A percentile compares a stretch with the other conserved stretches of the same genome.
phyloP scores from a whole-genome alignment of 75 land plant genomes.

The Cryptomeria japonica region DNA sequence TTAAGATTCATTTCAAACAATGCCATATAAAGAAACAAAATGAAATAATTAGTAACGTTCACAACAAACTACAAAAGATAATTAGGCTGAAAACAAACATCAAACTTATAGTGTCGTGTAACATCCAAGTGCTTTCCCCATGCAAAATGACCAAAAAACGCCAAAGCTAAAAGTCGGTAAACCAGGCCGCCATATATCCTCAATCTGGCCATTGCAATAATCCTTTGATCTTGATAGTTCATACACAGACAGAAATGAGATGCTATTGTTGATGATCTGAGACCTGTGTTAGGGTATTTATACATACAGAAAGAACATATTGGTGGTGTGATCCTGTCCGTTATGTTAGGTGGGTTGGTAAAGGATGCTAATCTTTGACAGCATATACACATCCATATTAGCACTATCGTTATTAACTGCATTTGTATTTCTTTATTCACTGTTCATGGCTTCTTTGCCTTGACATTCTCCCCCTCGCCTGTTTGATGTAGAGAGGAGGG shows the following conservation, averaged over 20 bases:
- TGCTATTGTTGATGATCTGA: too few relatives aligned
- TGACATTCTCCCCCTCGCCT: not conserved
- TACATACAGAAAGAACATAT: not conserved
- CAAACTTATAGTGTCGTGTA: not conserved
- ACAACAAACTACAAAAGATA: too few relatives aligned
- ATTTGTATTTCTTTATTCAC: too few relatives aligned
- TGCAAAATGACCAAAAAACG: not conserved
- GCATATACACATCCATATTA: not conserved
- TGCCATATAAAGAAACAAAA: not conserved
- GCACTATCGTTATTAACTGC: not conserved
- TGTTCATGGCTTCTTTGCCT: not conserved
- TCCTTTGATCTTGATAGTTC: too few relatives aligned
- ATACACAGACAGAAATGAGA: too few relatives aligned
- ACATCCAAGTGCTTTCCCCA: not conserved
- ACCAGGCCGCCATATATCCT: not conserved
- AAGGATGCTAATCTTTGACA: not conserved
- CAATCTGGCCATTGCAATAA: too few relatives aligned
- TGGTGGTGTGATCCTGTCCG: not conserved
- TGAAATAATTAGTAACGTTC: not conserved
- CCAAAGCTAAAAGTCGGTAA: not conserved
- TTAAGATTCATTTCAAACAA: not conserved
- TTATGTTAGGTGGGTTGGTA: not conserved
- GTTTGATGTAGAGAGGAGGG: not conserved
- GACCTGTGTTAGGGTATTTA: not conserved
- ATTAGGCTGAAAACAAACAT: not conserved